phyloP scores from a whole-genome alignment of 257 asterid genomes.

The Capsicum chinense region DNA sequence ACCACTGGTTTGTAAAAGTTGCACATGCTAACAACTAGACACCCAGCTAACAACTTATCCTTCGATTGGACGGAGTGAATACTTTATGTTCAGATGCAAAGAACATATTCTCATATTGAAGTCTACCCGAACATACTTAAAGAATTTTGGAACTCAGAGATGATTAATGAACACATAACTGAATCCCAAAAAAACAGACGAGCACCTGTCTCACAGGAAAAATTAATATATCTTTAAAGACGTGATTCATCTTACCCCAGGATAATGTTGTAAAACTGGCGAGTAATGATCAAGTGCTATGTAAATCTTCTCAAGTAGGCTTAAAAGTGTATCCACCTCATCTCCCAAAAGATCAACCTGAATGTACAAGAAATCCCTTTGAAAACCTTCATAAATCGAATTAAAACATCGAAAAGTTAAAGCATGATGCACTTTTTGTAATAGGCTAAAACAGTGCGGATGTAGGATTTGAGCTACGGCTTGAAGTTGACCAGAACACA shows the following conservation, averaged over 20 bases:
- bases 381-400: neutral
- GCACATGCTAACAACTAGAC: conserved; percentile 19
- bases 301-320: conserved; percentile 78
- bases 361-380: conserved; percentile 28
- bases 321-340: conserved; percentile 77
- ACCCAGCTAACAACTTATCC: conserved; percentile 15
- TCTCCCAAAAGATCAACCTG: conserved; percentile 99
- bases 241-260: conserved; percentile 69
- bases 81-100: conserved; percentile 1
- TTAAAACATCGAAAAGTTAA: neutral
- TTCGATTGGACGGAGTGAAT: neutral
- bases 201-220: neutral
- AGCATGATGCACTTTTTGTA: conserved; percentile 11
- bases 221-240: conserved; percentile 20
- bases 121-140: conserved; percentile 4
- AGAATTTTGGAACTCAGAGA: neutral
- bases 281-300: conserved; percentile 86
- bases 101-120: neutral
- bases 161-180: neutral
- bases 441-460: neutral
- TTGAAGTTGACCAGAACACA: neutral
- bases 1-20: neutral
- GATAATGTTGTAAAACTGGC: conserved; percentile 85
- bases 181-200: neutral
- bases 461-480: neutral